Conservation (phyloP, 2,329 filamentous ascomycete genomes). For the Knoxdaviesia capensis region DNA sequence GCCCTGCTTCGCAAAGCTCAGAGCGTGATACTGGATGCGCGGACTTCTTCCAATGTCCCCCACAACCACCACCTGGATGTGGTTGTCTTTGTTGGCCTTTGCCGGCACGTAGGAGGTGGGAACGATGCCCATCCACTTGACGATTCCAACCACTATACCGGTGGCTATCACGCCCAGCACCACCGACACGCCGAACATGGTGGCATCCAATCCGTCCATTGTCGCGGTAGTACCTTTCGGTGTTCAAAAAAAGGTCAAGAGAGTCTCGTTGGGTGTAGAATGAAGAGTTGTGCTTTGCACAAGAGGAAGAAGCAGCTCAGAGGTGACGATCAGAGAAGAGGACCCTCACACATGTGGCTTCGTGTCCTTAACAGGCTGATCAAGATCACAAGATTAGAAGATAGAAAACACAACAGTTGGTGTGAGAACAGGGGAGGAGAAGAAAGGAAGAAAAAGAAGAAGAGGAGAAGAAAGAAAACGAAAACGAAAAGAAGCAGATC, state of each 20-base stretch:
- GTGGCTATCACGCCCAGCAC: not conserved
- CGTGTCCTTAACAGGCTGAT: too few relatives aligned
- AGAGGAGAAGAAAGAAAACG: not conserved
- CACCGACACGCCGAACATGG: too few relatives aligned
- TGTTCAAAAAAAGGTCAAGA: too few relatives aligned
- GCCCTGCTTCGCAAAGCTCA: conserved; percentile 73
- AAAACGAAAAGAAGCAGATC: not conserved
- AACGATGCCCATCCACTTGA: conserved; percentile 5
- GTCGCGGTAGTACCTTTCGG: too few relatives aligned
- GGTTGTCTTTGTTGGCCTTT: conserved; percentile 16
- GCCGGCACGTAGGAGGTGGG: conserved; percentile 17
- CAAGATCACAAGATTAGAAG: not conserved
- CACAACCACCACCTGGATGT: conserved; percentile 68
- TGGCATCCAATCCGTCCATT: too few relatives aligned
- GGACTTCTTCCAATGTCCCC: conserved; percentile 92
- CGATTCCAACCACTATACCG: conserved; percentile 1
- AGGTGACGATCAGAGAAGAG: too few relatives aligned
- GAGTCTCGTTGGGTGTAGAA: too few relatives aligned
- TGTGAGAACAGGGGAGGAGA: not conserved
- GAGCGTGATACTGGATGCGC: conserved; percentile 94
- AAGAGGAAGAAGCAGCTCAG: too few relatives aligned
- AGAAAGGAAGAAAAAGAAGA: not conserved
- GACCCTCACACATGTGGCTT: too few relatives aligned
- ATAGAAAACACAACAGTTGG: not conserved
- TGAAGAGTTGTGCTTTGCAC: too few relatives aligned